Base-by-base conservation (phyloP, 2,329 filamentous ascomycete genomes). In the Penicillium nordicum region DNA sequence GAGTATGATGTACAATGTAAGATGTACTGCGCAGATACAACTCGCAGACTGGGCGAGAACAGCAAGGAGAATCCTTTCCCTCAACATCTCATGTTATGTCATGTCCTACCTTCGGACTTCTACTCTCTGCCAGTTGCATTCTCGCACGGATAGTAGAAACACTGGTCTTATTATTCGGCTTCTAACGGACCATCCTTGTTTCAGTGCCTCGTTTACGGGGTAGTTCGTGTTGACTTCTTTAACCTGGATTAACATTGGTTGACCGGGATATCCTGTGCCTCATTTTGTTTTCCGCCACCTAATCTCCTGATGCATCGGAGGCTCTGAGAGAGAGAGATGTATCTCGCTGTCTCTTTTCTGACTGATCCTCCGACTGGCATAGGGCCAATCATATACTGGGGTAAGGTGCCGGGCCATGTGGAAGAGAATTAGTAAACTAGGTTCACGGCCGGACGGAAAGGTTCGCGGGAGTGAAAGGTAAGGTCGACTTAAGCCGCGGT, bases 91-190 rank as follows among this genome's bases (percentile, higher is more conserved):
- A 57, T 55, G 64, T 66, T 18, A 18, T 18, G 18, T 18, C 63
- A 66, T 65, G 64, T 65, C 58, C 63, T 51, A 66, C 63, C 53
- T 48, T 60, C 51, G 50, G 44, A 37, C 16, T 30, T 59, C 44
- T 43, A 14, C 29, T 29, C 25, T 58, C 49, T 43, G 12, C 25
- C n/a, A 18, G 52, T 55, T 8, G 25, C 29, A 30, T 30, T 50
- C 38, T 50, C 25, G 47, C 53, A 60, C 49, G 38, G 49, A 45
- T 44, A 25, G 12, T 32, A 27, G 41, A 44, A 44, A 27, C 40
- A 51, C 38, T 29, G 7, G 40, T 29, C 25, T 49, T 14, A 21
- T 37, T 42, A 16, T 41, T 34, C 42, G 44, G 25, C 40, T 41
- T 5, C 11, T 7, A 30, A 36, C 37, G 38, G 53, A 27, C 6